Evolutionary conservation across 139 green algal species (phyloP).

Genomic region (Pseudopediastrum boryanum): DNA sequence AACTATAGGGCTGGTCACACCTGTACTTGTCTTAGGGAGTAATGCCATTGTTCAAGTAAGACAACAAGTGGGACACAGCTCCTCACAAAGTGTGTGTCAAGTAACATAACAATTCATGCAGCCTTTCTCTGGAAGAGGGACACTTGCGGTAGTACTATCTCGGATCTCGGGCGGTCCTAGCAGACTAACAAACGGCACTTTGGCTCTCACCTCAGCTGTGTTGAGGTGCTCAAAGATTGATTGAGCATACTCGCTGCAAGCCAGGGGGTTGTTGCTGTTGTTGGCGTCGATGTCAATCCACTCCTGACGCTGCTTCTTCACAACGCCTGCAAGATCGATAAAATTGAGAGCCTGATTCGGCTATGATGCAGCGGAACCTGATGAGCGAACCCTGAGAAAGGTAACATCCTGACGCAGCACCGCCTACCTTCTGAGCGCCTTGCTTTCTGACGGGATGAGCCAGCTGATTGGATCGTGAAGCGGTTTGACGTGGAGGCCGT

Average conservation of each 20-base stretch:
- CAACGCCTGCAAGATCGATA: conserved; percentile 8
- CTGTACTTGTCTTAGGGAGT: too few species aligned
- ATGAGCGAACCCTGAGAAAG: background rate
- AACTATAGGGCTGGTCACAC: too few species aligned
- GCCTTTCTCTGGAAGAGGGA: too few species aligned
- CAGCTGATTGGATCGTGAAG: conserved; percentile 10
- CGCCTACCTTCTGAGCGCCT: conserved; percentile 4
- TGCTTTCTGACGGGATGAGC: conserved; percentile 3
- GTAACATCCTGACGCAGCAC: background rate
- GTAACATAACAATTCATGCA: too few species aligned
- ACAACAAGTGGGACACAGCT: too few species aligned
- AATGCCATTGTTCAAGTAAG: too few species aligned
- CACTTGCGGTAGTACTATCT: too few species aligned
- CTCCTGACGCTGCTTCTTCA: conserved; percentile 19
- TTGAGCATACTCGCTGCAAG: conserved; percentile 76
- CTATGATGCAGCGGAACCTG: background rate
- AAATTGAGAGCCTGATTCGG: background rate
- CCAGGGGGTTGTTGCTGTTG: conserved; percentile 72
- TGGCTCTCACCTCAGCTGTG: conserved; percentile 63
- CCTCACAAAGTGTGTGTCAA: too few species aligned
- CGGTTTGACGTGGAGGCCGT: conserved; percentile 15
- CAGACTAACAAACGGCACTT: too few species aligned
- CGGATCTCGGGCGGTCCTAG: too few species aligned
- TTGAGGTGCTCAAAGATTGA: conserved; percentile 80
- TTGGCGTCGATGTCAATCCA: conserved; percentile 79